Percentiles rank a stretch among this genome's conserved stretches.
Conservation (phyloP, 2,329 filamentous ascomycete genomes). For the Botrytis sinoallii region DNA sequence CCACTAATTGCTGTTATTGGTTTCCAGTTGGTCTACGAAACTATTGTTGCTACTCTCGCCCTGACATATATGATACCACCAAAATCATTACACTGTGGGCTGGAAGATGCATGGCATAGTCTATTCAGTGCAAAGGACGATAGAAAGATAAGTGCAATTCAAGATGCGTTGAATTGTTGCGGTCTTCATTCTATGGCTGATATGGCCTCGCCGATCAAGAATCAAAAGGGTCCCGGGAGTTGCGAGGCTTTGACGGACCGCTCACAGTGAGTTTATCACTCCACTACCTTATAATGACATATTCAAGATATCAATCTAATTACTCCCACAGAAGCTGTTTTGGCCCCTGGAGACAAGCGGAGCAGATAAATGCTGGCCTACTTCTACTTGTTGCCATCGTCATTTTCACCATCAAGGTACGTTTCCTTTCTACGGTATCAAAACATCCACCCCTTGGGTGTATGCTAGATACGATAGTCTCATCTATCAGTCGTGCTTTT, state of each 20-base stretch:
- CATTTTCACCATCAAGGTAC: constrained; percentile 56
- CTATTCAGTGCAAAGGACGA: constrained; percentile 53
- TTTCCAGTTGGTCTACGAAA: constrained; percentile 37
- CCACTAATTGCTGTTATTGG: constrained; percentile 35
- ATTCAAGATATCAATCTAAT: neutral
- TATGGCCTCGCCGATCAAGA: constrained; percentile 53
- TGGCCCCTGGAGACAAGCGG: constrained; percentile 53
- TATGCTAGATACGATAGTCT: neutral
- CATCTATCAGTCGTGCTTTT: neutral
- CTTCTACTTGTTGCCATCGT: constrained; percentile 53
- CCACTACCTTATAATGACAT: no score
- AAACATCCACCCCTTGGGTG: neutral
- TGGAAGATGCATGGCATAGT: constrained; percentile 55
- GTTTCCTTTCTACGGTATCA: constrained; percentile 17
- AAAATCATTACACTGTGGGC: constrained; percentile 45
- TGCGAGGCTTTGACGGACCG: constrained; percentile 22
- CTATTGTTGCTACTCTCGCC: constrained; percentile 34
- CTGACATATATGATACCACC: constrained; percentile 35
- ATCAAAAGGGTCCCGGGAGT: neutral
- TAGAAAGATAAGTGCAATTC: constrained; percentile 54
- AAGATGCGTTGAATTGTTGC: constrained; percentile 65
- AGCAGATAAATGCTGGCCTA: constrained; percentile 52
- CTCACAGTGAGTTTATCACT: constrained; percentile 4
- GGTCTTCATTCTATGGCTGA: constrained; percentile 58
- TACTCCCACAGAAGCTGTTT: constrained; percentile 44